These are phyloP conservation scores for Magnolia kwangsiensis DNA, from an alignment of 164 flowering plant species.

Conservation along the genomic window DNA sequence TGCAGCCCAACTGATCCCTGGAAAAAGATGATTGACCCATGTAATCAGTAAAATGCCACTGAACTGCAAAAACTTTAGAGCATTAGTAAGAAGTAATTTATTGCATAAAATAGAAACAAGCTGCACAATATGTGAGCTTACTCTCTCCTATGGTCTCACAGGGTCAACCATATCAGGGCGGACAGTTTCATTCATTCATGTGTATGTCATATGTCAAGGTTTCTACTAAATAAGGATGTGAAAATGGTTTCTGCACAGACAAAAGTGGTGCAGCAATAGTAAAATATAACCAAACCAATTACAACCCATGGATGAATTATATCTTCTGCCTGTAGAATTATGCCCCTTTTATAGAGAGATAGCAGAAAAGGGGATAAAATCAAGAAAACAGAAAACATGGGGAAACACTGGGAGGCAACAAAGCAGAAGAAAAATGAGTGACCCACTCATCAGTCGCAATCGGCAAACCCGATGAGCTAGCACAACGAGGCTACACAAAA, in stretches of 20 bases:
- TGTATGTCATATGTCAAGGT: not conserved
- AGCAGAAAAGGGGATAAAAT: no score
- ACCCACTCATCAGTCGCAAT: no score
- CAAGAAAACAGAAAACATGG: no score
- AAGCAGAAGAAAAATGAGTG: no score
- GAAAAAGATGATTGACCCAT: not conserved
- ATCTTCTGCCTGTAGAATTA: not conserved
- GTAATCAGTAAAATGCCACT: not conserved
- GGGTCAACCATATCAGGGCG: not conserved
- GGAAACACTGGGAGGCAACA: no score
- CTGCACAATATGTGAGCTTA: not conserved
- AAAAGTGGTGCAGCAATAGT: not conserved
- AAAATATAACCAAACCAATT: not conserved
- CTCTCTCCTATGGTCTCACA: not conserved
- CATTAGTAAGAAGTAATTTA: not conserved
- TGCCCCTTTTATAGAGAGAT: no score
- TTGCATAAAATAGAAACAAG: not conserved
- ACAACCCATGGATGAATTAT: not conserved
- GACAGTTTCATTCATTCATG: not conserved
- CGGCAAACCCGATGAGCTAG: no score
- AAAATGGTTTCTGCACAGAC: not conserved
- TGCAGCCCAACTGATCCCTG: constrained; percentile 44
- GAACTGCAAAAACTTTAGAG: no score
- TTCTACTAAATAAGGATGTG: not conserved
- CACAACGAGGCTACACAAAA: no score